phyloP scores from a whole-genome alignment of 2,329 filamentous ascomycete genomes.

The Chalaropsis thielavioides region DNA sequence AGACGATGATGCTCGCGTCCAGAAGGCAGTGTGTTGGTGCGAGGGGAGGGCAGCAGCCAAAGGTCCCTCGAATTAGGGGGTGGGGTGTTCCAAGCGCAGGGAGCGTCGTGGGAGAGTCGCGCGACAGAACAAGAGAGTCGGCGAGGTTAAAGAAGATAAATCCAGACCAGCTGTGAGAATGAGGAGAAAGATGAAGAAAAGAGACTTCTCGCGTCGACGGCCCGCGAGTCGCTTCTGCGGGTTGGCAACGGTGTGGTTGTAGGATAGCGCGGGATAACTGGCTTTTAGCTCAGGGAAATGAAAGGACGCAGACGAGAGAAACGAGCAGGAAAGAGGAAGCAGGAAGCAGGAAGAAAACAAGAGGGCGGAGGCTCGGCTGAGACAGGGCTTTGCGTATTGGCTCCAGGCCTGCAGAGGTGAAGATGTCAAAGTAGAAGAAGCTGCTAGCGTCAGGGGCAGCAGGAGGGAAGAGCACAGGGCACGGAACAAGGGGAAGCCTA shows the following conservation, averaged over 20 bases:
- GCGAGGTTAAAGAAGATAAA: background rate
- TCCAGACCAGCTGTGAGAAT: slow-evolving; percentile 10
- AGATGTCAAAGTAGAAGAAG: background rate
- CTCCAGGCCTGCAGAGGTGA: background rate
- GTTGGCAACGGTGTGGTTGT: background rate
- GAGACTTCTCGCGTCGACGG: background rate
- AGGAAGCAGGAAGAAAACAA: slow-evolving; percentile 5
- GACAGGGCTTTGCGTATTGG: slow-evolving; percentile 4
- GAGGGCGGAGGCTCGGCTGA: background rate
- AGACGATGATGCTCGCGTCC: too few relatives aligned
- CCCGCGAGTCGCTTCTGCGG: background rate
- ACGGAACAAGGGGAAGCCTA: background rate
- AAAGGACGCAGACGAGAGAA: background rate
- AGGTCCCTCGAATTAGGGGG: background rate
- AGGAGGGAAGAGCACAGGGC: background rate
- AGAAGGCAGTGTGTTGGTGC: background rate
- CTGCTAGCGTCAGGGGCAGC: background rate
- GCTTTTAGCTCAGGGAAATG: background rate
- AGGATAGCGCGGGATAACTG: background rate
- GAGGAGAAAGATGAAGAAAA: background rate
- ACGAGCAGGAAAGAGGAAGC: slow-evolving; percentile 6
- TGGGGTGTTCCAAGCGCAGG: too few relatives aligned
- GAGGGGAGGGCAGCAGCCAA: background rate
- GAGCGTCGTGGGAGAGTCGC: too few relatives aligned
- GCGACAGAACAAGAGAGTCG: too few relatives aligned